These are phyloP conservation scores for Backusella morwellensis DNA, from an alignment of 192 early-diverging fungal genomes.

Conservation along the genomic window DNA sequence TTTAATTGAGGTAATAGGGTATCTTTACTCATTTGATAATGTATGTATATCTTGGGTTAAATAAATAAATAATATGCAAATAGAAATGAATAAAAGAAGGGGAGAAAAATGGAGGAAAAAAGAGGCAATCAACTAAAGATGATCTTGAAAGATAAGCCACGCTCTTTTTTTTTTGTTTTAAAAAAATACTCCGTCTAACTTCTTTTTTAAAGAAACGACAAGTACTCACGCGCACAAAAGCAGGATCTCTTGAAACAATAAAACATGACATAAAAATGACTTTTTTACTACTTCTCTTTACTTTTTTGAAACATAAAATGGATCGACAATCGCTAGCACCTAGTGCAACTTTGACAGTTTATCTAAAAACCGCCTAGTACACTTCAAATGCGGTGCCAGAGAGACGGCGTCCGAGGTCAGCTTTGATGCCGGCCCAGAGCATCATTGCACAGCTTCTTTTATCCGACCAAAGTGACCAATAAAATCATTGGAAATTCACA, in stretches of 20 bases:
- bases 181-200: background rate
- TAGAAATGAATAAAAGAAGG: background rate
- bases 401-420: too few species aligned
- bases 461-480: too few species aligned
- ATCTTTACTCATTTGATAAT: background rate
- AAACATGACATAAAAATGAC: background rate
- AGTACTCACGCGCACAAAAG: background rate
- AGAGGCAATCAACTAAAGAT: background rate
- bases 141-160: background rate
- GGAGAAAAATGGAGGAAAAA: background rate
- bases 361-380: too few species aligned
- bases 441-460: too few species aligned
- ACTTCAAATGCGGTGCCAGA: too few species aligned
- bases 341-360: too few species aligned
- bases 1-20: background rate
- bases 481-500: too few species aligned
- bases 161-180: background rate
- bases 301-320: background rate
- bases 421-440: too few species aligned
- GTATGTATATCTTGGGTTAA: background rate
- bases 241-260: background rate
- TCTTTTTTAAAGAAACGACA: background rate
- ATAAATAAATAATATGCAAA: background rate
- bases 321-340: too few species aligned
- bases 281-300: background rate